Evolutionary conservation across 441 rosid genomes (phyloP).

Genomic region (Bruguiera hainesii): DNA sequence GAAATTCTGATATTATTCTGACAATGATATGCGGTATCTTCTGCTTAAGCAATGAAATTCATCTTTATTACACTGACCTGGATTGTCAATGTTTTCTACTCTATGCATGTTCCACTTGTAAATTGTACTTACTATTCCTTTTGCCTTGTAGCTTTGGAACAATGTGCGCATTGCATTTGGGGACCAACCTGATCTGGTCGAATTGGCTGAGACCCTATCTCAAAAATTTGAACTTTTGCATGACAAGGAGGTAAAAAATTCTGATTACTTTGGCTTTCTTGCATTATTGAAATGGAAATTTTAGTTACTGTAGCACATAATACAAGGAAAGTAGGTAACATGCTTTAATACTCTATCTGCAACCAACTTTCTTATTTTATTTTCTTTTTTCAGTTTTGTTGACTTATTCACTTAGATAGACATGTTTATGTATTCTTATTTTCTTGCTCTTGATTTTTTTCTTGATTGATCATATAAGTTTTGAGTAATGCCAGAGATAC

Average conservation of each 20-base stretch:
- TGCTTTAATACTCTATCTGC: no score
- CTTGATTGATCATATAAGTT: no score
- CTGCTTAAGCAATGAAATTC: background rate
- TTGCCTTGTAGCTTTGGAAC: constrained; percentile 79
- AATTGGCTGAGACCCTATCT: constrained; percentile 67
- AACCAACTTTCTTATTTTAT: no score
- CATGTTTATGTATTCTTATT: background rate
- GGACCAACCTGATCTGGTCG: constrained; percentile 74
- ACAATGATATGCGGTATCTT: background rate
- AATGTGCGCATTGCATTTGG: constrained; percentile 56
- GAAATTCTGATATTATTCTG: background rate
- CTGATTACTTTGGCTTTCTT: constrained; percentile 15
- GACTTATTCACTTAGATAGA: background rate
- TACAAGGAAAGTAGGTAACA: no score
- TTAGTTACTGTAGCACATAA: no score
- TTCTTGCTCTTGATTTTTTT: background rate
- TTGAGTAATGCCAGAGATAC: no score
- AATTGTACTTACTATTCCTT: constrained; percentile 32
- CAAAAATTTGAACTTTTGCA: constrained; percentile 67
- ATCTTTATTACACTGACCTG: background rate
- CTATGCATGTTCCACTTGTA: background rate
- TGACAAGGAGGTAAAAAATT: constrained; percentile 62
- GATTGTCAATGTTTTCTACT: background rate
- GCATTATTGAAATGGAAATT: no score
- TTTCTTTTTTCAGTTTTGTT: no score